phyloP scores from a whole-genome alignment of 345 rosid genomes.

The Melastoma malabathricum region DNA sequence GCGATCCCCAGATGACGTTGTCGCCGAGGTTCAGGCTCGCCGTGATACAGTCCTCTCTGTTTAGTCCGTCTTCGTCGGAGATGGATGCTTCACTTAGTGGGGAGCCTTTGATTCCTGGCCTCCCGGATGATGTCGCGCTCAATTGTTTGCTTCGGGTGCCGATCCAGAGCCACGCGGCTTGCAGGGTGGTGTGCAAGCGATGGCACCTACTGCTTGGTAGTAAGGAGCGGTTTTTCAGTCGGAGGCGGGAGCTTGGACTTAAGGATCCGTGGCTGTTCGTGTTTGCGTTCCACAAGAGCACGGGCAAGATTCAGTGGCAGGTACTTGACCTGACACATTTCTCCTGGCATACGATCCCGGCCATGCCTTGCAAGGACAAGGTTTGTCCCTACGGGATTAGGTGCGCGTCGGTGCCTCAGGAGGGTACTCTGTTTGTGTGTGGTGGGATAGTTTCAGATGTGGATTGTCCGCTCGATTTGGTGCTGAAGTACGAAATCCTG shows the following conservation, averaged over 20 bases:
- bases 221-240: slow-evolving; percentile 29
- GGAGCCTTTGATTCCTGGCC: slow-evolving; percentile 52
- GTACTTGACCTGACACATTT: slow-evolving; percentile 43
- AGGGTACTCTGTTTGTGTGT: slow-evolving; percentile 48
- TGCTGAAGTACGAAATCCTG: slow-evolving; percentile 28
- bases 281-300: slow-evolving; percentile 41
- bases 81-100: slow-evolving; percentile 34
- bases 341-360: slow-evolving; percentile 55
- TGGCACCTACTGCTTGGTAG: slow-evolving; percentile 38
- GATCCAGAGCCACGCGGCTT: slow-evolving; percentile 43
- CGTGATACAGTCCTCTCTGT: slow-evolving; percentile 37
- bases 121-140: slow-evolving; percentile 57
- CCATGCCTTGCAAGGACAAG: slow-evolving; percentile 39
- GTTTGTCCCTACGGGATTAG: slow-evolving; percentile 38
- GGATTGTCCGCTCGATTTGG: slow-evolving; percentile 20
- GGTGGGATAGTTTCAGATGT: slow-evolving; percentile 45
- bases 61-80: slow-evolving; percentile 33
- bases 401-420: slow-evolving; percentile 45
- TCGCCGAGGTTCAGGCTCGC: slow-evolving; percentile 77
- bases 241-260: slow-evolving; percentile 29
- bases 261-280: slow-evolving; percentile 45
- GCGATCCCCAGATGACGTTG: slow-evolving; percentile 75
- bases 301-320: slow-evolving; percentile 62
- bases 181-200: slow-evolving; percentile 47
- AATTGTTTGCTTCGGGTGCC: slow-evolving; percentile 55